Evolutionary conservation across 2,329 filamentous ascomycete species (phyloP), one percentile per base, ranked within the genome.

Genomic region (Pseudogymnoascus sp.): DNA sequence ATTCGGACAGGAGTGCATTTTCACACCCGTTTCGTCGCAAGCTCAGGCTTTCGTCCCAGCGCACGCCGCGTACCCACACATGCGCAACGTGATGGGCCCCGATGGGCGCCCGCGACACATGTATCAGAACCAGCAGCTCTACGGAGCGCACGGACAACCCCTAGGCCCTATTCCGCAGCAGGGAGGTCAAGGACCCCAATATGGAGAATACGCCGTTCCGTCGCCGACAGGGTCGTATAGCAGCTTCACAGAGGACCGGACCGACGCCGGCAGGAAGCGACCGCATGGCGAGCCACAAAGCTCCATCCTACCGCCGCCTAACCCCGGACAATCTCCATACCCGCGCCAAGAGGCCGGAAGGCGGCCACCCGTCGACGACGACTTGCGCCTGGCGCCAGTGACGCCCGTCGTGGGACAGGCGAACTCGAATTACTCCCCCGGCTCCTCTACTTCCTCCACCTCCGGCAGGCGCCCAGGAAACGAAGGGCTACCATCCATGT

Each of bases 1-100:
- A 59, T 91, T 90, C 76, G 87, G 88, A 67, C 88, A 90, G 75
- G 87, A 89, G 72, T 91, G 88, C 76, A 85, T 91, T 75, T 91
- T 91, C 75, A 90, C 87, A 1, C 88, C 88, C 2, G 88, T 91
- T 24, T 89, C 86, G 3, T 88, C 87, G 10, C 87, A 90, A 75
- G 85, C 87, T 7, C 87, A 89, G 73, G 88, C 88, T 10, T 90
- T 90, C 71, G 88, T 90, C 35, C 88, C 88, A 6, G 87, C 87
- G 8, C 86, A 89, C 72, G 86, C 87, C 6, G 84, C 87, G 64
- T 89, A 83, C 66, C 81, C 82, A 14, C 77, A 81, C 69, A 72
- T 83, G 71, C 78, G 80, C 63, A 79, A 79, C 66, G 70, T 72
- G 66, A 69, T 74, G 50, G 73, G 72, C 31, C 70, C 72, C 41